A percentile compares a stretch with the other conserved stretches of the same genome.
phyloP scores from a whole-genome alignment of 768 basidiomycete species.

The Calvatia gigantea region DNA sequence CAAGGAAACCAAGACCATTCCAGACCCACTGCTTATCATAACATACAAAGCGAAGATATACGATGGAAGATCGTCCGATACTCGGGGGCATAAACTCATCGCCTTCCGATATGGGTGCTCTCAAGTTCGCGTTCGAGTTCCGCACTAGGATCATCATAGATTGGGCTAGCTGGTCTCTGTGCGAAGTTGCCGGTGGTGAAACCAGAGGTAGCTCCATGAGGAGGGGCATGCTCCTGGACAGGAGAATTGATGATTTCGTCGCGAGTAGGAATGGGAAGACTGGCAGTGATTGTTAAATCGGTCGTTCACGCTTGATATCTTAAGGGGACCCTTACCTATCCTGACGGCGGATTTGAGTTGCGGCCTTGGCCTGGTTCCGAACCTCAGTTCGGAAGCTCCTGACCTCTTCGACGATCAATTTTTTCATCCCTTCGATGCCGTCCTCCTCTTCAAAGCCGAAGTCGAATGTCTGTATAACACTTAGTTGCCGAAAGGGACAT shows the following conservation, averaged over 20 bases:
- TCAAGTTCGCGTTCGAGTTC: conserved; percentile 87
- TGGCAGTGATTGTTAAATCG: conserved; percentile 22
- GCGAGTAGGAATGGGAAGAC: conserved; percentile 75
- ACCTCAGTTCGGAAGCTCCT: conserved; percentile 87
- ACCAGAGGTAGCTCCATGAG: conserved; percentile 66
- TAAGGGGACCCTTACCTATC: conserved; percentile 53
- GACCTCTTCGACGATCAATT: conserved; percentile 91
- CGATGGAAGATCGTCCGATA: not conserved
- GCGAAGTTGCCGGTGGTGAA: conserved; percentile 45
- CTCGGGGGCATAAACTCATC: conserved; percentile 14
- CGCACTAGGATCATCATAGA: conserved; percentile 83
- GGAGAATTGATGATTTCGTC: conserved; percentile 83
- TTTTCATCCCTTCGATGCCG: conserved; percentile 95
- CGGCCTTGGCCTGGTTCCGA: conserved; percentile 72
- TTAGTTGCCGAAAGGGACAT: not conserved
- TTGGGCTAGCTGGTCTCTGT: conserved; percentile 56
- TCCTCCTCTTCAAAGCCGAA: conserved; percentile 98
- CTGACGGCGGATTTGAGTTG: conserved; percentile 71
- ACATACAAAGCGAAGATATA: not conserved
- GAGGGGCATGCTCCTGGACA: conserved; percentile 57
- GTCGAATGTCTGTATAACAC: conserved; percentile 71
- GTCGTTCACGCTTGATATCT: not conserved
- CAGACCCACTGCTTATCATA: not conserved
- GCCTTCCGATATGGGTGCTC: conserved; percentile 52
- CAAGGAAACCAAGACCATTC: not conserved